A percentile compares a stretch with the other conserved stretches of the same genome.
Evolutionary conservation across 2,329 filamentous ascomycete species (phyloP).

Genomic region (Xenoacremonium recifei): DNA sequence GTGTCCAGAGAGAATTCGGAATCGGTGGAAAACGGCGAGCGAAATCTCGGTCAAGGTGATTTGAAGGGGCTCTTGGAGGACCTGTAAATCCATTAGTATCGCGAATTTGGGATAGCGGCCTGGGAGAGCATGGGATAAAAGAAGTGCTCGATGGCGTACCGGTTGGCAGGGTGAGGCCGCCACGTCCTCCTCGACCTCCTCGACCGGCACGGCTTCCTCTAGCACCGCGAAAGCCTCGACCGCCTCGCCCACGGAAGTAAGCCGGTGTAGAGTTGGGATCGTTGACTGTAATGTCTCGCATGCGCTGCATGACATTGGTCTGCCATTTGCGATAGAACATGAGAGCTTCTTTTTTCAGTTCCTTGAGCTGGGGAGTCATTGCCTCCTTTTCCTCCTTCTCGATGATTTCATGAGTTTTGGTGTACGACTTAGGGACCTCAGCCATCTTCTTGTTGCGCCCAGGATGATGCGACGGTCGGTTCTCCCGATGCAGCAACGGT

Average conservation of each 20-base stretch:
- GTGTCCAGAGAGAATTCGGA: slow-evolving; percentile 57
- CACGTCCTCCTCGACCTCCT: slow-evolving; percentile 29
- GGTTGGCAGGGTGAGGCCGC: slow-evolving; percentile 30
- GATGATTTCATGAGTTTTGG: slow-evolving; percentile 27
- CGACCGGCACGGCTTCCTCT: slow-evolving; percentile 27
- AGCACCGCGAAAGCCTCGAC: slow-evolving; percentile 29
- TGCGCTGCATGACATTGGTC: slow-evolving; percentile 63
- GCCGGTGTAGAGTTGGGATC: slow-evolving; percentile 31
- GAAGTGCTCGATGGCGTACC: slow-evolving; percentile 24
- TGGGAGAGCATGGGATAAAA: background rate
- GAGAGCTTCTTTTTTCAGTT: slow-evolving; percentile 68
- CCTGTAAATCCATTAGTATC: slow-evolving; percentile 21
- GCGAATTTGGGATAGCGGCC: background rate
- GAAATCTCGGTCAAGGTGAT: slow-evolving; percentile 47
- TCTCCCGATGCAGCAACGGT: slow-evolving; percentile 28
- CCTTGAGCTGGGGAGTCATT: slow-evolving; percentile 50
- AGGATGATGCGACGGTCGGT: slow-evolving; percentile 5
- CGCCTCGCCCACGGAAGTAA: slow-evolving; percentile 32
- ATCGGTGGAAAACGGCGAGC: slow-evolving; percentile 55
- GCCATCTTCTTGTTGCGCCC: slow-evolving; percentile 4
- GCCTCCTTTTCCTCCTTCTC: slow-evolving; percentile 32
- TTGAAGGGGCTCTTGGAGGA: slow-evolving; percentile 39
- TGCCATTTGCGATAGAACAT: slow-evolving; percentile 81
- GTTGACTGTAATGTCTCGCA: slow-evolving; percentile 65
- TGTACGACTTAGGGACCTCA: slow-evolving; percentile 18